Evolutionary conservation across 768 basidiomycete species (phyloP).

Genomic region (Nevesoporus exiguus): DNA sequence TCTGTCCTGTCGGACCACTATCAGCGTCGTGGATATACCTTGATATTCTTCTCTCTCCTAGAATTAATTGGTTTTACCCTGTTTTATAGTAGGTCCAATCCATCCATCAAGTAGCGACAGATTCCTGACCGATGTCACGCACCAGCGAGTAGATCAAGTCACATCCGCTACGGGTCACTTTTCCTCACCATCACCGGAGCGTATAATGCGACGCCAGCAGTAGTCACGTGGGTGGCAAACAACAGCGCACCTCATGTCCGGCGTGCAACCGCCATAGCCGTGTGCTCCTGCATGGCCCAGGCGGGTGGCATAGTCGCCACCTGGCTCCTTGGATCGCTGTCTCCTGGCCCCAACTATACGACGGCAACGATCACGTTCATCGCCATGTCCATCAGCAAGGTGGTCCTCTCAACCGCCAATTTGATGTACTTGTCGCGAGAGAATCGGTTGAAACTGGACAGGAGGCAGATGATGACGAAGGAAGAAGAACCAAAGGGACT

Average conservation of each 20-base stretch:
- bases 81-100: constrained; percentile 39
- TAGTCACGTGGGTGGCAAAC: neutral
- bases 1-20: constrained; percentile 54
- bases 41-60: constrained; percentile 43
- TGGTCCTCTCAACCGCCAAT: neutral
- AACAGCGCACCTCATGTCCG: constrained; percentile 1
- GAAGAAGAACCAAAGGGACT: constrained; percentile 40
- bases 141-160: constrained; percentile 27
- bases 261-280: neutral
- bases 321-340: constrained; percentile 2
- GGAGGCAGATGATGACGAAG: constrained; percentile 30
- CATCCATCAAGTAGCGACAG: neutral
- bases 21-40: constrained; percentile 45
- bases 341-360: neutral
- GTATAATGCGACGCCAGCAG: constrained; percentile 29
- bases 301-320: neutral
- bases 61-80: constrained; percentile 51
- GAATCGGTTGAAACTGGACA: constrained; percentile 5
- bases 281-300: neutral
- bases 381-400: neutral
- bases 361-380: neutral
- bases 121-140: constrained; percentile 1
- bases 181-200: constrained; percentile 54
- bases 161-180: constrained; percentile 50
- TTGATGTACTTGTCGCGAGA: neutral